A percentile compares a stretch with the other conserved stretches of the same genome.
Evolutionary conservation across 2,329 filamentous ascomycete species (phyloP).

Genomic region (Celoporthe dispersa): DNA sequence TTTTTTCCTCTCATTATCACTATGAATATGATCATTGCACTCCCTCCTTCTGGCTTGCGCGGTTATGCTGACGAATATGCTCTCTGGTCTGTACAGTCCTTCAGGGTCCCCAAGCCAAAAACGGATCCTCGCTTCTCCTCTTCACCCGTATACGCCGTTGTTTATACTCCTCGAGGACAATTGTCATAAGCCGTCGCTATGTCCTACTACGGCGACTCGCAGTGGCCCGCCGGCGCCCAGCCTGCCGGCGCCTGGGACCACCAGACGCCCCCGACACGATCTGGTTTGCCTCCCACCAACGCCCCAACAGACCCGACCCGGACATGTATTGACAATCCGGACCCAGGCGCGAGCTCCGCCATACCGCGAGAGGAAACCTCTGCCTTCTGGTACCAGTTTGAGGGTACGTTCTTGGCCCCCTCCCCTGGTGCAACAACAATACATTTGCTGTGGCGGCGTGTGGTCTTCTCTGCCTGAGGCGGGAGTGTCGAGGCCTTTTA

Average conservation of each 20-base stretch:
- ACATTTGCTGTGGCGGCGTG: not conserved
- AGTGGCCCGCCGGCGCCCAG: constrained; percentile 36
- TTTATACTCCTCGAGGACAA: not conserved
- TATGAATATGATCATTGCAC: not conserved
- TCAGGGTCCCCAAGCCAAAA: constrained; percentile 8
- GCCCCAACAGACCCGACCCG: not conserved
- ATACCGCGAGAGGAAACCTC: constrained; percentile 41
- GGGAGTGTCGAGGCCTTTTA: not conserved
- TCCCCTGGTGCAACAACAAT: not conserved
- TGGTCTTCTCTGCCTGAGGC: not conserved
- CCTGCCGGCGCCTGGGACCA: constrained; percentile 35
- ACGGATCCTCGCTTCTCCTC: constrained; percentile 12
- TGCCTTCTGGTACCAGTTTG: constrained; percentile 42
- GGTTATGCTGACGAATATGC: constrained; percentile 25
- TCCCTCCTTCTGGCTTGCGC: not conserved
- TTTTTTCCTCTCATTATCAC: not conserved
- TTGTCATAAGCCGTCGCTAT: constrained; percentile 27
- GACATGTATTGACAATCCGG: constrained; percentile 9
- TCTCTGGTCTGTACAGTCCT: constrained; percentile 14
- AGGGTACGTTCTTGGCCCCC: constrained; percentile 40
- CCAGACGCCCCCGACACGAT: constrained; percentile 37
- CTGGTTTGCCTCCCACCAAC: constrained; percentile 32
- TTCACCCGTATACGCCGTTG: constrained; percentile 12
- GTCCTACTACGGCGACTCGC: constrained; percentile 38
- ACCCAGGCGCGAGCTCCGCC: constrained; percentile 41